Evolutionary conservation across 140 eudicot genomes (phyloP), one percentile per base, ranked within the genome.

Genomic region (Senecio squalidus): DNA sequence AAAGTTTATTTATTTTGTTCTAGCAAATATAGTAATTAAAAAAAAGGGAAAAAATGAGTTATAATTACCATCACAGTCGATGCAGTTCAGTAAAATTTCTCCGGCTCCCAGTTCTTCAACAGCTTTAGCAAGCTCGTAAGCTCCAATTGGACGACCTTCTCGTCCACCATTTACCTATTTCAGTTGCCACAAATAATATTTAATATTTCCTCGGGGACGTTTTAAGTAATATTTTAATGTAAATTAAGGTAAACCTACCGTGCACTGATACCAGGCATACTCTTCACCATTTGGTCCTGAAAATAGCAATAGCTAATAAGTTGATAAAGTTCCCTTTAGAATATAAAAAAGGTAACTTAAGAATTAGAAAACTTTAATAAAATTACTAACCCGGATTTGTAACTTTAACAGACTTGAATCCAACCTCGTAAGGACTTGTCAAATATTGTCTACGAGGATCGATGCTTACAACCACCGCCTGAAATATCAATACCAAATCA

Each of bases 391-490:
- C 99, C 58, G 82, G 80, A 70, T 80, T 88, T 54, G 70, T 66
- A 51, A 84, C 76, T 78, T 76, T 78, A 52, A 88, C 65, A 4
- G 82, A 59, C 74, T 88, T 93, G 69, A 84, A 84, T 23, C 73
- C 78, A 31, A 85, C 88, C 58, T 84, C 94, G 60, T 71, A 48
- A 22, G 90, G 90, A 64, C 83, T 76, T 30, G 64, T 78, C 69
- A 92, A 22, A 73, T 92, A 92, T 40, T 87, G 82, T 77, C 99
- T 78, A 76, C 99, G 93, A 55, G 98, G 98, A 75, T 92, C 99
- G 60, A 92, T 93, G 83, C 99, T 93, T 23, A 93, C 95, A 78
- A 93, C 99, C 65, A 93, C 99, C 13, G 99, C 99, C 99, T 93
- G 79, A 41, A 58, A 57, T 27, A 57, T 51, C 9, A 22, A 41